Conservation (phyloP, 2,329 filamentous ascomycete species). For the Claviceps purpurea region DNA sequence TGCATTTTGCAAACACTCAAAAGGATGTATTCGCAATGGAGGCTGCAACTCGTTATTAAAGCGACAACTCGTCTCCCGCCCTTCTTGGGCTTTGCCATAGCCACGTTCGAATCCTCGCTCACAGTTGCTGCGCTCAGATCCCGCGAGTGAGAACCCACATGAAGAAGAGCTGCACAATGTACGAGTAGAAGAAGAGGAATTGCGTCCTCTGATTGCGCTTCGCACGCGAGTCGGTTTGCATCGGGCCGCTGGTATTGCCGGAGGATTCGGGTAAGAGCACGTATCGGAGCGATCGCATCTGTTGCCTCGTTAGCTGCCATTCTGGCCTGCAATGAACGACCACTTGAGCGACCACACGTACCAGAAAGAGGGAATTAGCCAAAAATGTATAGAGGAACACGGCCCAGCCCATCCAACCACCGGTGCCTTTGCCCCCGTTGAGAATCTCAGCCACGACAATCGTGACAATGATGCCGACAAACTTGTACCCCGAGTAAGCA, state of each 20-base stretch:
- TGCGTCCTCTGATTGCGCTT: slow-evolving; percentile 82
- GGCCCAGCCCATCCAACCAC: slow-evolving; percentile 77
- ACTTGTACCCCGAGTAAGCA: slow-evolving; percentile 97
- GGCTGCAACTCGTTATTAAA: no score
- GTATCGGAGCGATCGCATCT: slow-evolving; percentile 93
- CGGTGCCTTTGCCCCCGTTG: slow-evolving; percentile 67
- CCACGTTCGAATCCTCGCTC: neutral
- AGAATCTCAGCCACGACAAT: slow-evolving; percentile 66
- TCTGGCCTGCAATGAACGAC: no score
- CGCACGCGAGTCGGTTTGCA: slow-evolving; percentile 62
- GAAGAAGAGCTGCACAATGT: slow-evolving; percentile 83
- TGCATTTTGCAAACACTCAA: no score
- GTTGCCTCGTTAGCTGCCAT: neutral
- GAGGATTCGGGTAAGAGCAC: slow-evolving; percentile 80
- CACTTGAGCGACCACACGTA: slow-evolving; percentile 30
- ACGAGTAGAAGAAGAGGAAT: slow-evolving; percentile 89
- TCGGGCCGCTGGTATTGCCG: slow-evolving; percentile 48
- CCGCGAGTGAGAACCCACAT: slow-evolving; percentile 61
- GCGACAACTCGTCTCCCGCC: neutral
- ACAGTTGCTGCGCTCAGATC: slow-evolving; percentile 14
- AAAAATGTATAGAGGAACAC: slow-evolving; percentile 86
- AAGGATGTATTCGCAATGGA: no score
- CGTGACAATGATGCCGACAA: slow-evolving; percentile 89
- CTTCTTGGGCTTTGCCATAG: neutral
- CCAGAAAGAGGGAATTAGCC: slow-evolving; percentile 90